These are phyloP conservation scores for Trypanosoma vivax DNA, from an alignment of 208 protist species.

Conservation along the genomic window DNA sequence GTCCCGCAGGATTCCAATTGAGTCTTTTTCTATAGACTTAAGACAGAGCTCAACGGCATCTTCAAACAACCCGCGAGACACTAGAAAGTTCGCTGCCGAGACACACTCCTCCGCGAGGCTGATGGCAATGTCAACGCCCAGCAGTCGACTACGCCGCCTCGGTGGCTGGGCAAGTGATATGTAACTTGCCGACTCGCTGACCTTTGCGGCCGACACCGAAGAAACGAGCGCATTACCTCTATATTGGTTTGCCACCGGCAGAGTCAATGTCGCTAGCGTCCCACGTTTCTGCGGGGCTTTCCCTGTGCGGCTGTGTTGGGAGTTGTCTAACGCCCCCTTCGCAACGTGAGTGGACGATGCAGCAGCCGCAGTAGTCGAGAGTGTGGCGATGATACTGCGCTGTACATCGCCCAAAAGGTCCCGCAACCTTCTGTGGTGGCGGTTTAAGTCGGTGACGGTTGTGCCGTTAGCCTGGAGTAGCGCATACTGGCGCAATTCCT, in stretches of 20 bases:
- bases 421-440: slow-evolving; percentile 3
- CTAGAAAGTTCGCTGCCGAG: slow-evolving; percentile 20
- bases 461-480: not conserved
- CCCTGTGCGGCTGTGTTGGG: not conserved
- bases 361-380: not conserved
- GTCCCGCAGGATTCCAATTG: slow-evolving; percentile 15
- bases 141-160: not conserved
- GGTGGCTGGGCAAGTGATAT: not conserved
- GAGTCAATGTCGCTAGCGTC: not conserved
- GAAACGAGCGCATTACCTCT: too few species aligned
- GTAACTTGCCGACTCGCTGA: not conserved
- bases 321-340: not conserved
- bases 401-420: slow-evolving; percentile 14
- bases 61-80: slow-evolving; percentile 20
- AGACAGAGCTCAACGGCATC: slow-evolving; percentile 32
- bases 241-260: not conserved
- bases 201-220: slow-evolving; percentile 2
- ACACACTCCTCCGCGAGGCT: slow-evolving; percentile 28
- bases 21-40: slow-evolving; percentile 14
- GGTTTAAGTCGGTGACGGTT: slow-evolving; percentile 1
- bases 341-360: not conserved
- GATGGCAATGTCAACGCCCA: slow-evolving; percentile 6
- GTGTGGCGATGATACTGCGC: not conserved
- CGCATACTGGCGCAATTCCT: slow-evolving; percentile 7
- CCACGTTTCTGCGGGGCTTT: not conserved